Conservation (phyloP, 2,329 filamentous ascomycete species). For the Parastagonospora nodorum region DNA sequence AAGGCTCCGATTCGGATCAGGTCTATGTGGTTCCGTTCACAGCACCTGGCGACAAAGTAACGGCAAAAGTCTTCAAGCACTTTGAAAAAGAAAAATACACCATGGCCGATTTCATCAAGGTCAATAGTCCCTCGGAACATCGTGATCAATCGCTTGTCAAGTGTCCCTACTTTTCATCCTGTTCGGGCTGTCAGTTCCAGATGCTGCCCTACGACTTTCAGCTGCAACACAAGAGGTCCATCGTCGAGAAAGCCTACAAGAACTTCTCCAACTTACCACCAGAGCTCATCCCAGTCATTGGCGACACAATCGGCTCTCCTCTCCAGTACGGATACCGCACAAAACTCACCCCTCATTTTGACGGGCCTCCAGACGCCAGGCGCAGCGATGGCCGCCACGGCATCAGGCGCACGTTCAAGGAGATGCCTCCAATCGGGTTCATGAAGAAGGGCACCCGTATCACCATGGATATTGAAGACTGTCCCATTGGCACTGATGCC, state of each 20-base stretch:
- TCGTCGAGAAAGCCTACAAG: slow-evolving; percentile 88
- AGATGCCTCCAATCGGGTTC: slow-evolving; percentile 84
- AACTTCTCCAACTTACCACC: slow-evolving; percentile 87
- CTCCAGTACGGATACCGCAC: slow-evolving; percentile 93
- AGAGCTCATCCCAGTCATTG: slow-evolving; percentile 74
- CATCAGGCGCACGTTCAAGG: slow-evolving; percentile 62
- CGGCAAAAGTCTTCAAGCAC: slow-evolving; percentile 79
- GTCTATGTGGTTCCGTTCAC: slow-evolving; percentile 89
- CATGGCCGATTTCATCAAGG: slow-evolving; percentile 79
- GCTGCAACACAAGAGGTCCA: slow-evolving; percentile 78
- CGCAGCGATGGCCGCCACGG: slow-evolving; percentile 55
- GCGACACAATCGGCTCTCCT: slow-evolving; percentile 87
- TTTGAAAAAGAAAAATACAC: slow-evolving; percentile 69
- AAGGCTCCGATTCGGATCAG: slow-evolving; percentile 64
- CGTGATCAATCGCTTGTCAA: slow-evolving; percentile 77
- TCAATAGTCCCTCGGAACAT: slow-evolving; percentile 72
- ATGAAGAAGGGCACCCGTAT: slow-evolving; percentile 80
- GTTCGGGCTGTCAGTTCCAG: slow-evolving; percentile 93
- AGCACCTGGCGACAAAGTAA: slow-evolving; percentile 80
- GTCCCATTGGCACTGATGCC: slow-evolving; percentile 88
- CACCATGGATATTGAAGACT: slow-evolving; percentile 95
- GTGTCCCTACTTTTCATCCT: slow-evolving; percentile 86
- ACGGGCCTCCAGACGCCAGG: slow-evolving; percentile 67
- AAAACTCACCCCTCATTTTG: slow-evolving; percentile 96
- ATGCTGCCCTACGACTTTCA: slow-evolving; percentile 92